Evolutionary conservation across 2,329 filamentous ascomycete genomes (phyloP).

Genomic region (Penicillium psychrosexuale): DNA sequence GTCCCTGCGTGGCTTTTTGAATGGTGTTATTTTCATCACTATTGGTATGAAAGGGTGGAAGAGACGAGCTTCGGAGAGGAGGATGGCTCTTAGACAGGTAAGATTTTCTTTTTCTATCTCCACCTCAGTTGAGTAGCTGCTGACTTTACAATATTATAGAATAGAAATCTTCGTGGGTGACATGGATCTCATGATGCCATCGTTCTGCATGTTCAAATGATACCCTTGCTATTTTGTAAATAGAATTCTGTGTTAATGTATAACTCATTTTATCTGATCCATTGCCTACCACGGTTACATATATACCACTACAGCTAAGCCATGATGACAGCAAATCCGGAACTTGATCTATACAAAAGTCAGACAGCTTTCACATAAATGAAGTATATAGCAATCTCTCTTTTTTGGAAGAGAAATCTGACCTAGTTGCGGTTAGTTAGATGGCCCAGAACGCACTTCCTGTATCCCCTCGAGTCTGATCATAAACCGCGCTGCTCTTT

Average conservation of each 20-base stretch:
- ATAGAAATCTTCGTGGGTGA: neutral
- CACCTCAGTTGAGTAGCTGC: neutral
- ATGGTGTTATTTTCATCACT: conserved; percentile 38
- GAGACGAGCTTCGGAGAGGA: conserved; percentile 3
- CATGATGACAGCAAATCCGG: too few species aligned
- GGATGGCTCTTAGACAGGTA: neutral
- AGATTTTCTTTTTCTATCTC: neutral
- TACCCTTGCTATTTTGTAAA: neutral
- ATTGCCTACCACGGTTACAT: too few species aligned
- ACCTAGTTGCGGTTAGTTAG: too few species aligned
- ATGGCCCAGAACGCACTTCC: too few species aligned
- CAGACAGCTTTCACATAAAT: too few species aligned
- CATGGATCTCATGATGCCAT: neutral
- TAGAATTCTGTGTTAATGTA: neutral
- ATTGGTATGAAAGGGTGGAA: conserved; percentile 38
- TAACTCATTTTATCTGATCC: neutral
- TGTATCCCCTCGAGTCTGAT: too few species aligned
- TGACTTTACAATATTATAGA: neutral
- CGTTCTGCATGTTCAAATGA: neutral
- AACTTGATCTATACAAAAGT: too few species aligned
- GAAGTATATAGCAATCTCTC: too few species aligned
- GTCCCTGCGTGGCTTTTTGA: conserved; percentile 40
- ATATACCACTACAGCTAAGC: too few species aligned
- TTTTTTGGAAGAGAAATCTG: too few species aligned
- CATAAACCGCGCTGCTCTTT: neutral